Evolutionary conservation across 495 filamentous ascomycete genomes (phyloP).

Genomic region (Aspergillus biplanus): DNA sequence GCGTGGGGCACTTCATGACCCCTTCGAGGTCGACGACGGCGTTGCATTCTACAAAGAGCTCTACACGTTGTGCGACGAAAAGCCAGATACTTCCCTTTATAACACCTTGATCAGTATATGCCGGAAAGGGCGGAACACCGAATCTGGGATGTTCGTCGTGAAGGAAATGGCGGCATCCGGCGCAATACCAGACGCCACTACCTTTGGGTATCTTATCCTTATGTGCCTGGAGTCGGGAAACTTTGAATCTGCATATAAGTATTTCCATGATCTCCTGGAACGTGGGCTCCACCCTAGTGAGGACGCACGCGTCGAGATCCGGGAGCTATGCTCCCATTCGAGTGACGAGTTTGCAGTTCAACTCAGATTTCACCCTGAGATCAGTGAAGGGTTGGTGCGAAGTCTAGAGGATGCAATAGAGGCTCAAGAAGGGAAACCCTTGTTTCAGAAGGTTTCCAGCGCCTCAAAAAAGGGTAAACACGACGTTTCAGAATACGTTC

Average conservation of each 20-base stretch:
- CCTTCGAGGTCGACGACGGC: slow-evolving; percentile 49
- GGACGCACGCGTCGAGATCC: slow-evolving; percentile 34
- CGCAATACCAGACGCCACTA: slow-evolving; percentile 60
- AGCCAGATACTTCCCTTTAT: slow-evolving; percentile 65
- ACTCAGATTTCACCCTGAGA: slow-evolving; percentile 35
- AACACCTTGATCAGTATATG: slow-evolving; percentile 70
- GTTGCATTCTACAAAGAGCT: slow-evolving; percentile 73
- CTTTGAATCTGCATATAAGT: slow-evolving; percentile 44
- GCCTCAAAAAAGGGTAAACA: slow-evolving; percentile 6
- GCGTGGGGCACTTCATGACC: slow-evolving; percentile 30
- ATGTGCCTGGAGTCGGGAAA: slow-evolving; percentile 58
- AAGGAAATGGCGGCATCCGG: slow-evolving; percentile 72
- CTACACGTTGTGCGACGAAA: slow-evolving; percentile 59
- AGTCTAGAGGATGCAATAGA: slow-evolving; percentile 18
- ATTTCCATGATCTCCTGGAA: slow-evolving; percentile 41
- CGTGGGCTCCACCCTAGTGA: slow-evolving; percentile 29
- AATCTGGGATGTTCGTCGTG: slow-evolving; percentile 67
- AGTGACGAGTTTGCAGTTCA: slow-evolving; percentile 36
- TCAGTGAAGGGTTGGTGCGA: slow-evolving; percentile 21
- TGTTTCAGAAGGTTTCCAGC: slow-evolving; percentile 11
- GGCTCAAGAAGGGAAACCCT: background rate
- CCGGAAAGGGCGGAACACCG: slow-evolving; percentile 48
- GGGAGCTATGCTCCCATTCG: slow-evolving; percentile 31
- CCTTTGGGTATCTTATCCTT: slow-evolving; percentile 71
- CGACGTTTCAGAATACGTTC: background rate